These are phyloP conservation scores for Austroboletus eburneus DNA, from an alignment of 768 basidiomycete species.

Conservation along the genomic window DNA sequence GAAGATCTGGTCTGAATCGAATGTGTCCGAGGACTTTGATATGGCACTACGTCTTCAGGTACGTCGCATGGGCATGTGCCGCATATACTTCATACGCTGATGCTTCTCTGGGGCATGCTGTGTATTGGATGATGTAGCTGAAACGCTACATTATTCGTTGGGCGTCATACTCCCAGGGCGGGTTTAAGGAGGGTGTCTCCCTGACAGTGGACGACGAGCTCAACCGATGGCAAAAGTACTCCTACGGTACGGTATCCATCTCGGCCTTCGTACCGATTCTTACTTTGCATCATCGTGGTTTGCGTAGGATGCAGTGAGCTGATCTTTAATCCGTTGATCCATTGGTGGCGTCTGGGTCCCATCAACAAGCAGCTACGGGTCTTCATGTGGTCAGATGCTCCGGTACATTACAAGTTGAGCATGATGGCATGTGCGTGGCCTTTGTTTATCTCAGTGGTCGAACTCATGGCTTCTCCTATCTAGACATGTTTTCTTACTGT, in stretches of 20 bases:
- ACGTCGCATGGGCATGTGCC: neutral
- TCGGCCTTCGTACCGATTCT: neutral
- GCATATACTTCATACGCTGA: neutral
- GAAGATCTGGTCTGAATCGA: conserved; percentile 69
- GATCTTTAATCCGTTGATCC: conserved; percentile 77
- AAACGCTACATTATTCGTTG: conserved; percentile 36
- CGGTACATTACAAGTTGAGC: conserved; percentile 76
- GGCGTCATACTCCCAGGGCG: conserved; percentile 86
- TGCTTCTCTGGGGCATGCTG: neutral
- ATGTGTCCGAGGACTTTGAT: conserved; percentile 70
- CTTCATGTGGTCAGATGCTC: conserved; percentile 76
- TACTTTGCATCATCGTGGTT: neutral
- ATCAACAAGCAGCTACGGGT: conserved; percentile 76
- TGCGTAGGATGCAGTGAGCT: conserved; percentile 41
- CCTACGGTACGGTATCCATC: conserved; percentile 49
- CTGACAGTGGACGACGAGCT: conserved; percentile 88
- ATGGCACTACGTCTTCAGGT: conserved; percentile 56
- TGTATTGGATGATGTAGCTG: conserved; percentile 6
- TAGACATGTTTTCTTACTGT: conserved; percentile 54
- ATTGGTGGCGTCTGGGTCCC: conserved; percentile 77
- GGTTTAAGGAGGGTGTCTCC: conserved; percentile 93
- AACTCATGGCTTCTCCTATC: conserved; percentile 3
- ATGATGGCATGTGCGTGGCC: conserved; percentile 46
- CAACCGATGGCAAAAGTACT: conserved; percentile 92
- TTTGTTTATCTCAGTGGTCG: neutral